Percentiles rank a stretch among this genome's conserved stretches.
Conservation (phyloP, 208 protist genomes). For the Trypanosoma theileri region DNA sequence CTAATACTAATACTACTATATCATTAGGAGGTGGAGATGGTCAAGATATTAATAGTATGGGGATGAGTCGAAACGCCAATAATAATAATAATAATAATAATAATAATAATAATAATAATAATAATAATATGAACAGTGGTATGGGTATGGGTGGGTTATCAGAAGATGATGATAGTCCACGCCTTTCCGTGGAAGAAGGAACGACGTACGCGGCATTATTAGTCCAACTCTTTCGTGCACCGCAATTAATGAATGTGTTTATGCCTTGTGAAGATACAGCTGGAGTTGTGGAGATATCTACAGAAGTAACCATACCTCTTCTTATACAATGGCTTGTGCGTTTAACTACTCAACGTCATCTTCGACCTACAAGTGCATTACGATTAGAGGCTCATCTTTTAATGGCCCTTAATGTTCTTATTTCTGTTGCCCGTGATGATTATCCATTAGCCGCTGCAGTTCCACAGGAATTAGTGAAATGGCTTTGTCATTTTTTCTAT, state of each 20-base stretch:
- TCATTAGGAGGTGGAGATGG: background rate
- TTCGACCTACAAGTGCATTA: slow-evolving; percentile 41
- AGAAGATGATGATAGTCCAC: background rate
- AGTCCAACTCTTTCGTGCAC: slow-evolving; percentile 27
- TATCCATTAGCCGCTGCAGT: slow-evolving; percentile 37
- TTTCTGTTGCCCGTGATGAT: slow-evolving; percentile 39
- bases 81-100: background rate
- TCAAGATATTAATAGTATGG: background rate
- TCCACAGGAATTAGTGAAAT: slow-evolving; percentile 45
- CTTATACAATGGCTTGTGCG: slow-evolving; percentile 29
- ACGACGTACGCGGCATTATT: slow-evolving; percentile 29
- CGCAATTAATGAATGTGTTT: slow-evolving; percentile 28
- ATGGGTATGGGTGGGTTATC: background rate
- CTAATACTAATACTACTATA: background rate
- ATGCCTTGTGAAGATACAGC: slow-evolving; percentile 22
- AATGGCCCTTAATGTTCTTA: slow-evolving; percentile 42
- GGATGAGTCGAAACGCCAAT: background rate
- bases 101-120: background rate
- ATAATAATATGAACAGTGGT: background rate
- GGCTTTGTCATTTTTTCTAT: slow-evolving; percentile 56
- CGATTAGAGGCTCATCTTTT: slow-evolving; percentile 57
- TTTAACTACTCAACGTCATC: slow-evolving; percentile 39
- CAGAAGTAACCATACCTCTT: slow-evolving; percentile 17
- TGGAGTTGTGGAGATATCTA: background rate
- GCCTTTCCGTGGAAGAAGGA: slow-evolving; percentile 24